Evolutionary conservation across 768 basidiomycete genomes (phyloP).

Genomic region (Phaeotremella skinneri): DNA sequence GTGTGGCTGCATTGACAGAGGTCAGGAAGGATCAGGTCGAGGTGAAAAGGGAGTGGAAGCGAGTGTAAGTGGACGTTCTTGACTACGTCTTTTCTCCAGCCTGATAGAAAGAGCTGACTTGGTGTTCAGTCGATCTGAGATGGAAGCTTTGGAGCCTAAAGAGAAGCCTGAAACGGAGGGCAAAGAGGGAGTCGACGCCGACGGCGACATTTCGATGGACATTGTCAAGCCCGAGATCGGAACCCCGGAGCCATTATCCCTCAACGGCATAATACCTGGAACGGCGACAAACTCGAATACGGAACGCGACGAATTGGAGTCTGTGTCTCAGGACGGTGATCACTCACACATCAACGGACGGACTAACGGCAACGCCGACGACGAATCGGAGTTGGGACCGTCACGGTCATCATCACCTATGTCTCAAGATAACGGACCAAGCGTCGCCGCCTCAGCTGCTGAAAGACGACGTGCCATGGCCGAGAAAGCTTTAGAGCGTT

Average conservation of each 20-base stretch:
- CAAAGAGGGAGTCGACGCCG: slow-evolving; percentile 20
- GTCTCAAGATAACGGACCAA: slow-evolving; percentile 8
- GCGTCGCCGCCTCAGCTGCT: slow-evolving; percentile 12
- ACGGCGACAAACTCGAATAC: slow-evolving; percentile 14
- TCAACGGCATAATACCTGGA: slow-evolving; percentile 21
- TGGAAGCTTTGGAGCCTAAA: slow-evolving; percentile 43
- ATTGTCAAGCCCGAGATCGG: slow-evolving; percentile 28
- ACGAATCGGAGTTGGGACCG: slow-evolving; percentile 60
- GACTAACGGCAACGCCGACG: slow-evolving; percentile 17
- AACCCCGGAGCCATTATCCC: neutral
- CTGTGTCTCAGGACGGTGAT: slow-evolving; percentile 9
- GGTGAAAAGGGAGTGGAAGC: slow-evolving; percentile 82
- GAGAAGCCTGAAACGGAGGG: slow-evolving; percentile 23
- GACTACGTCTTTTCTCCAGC: neutral
- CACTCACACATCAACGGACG: slow-evolving; percentile 26
- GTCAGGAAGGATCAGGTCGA: slow-evolving; percentile 94
- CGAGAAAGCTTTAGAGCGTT: slow-evolving; percentile 36
- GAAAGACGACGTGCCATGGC: slow-evolving; percentile 41
- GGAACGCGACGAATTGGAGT: slow-evolving; percentile 36
- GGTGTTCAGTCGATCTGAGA: slow-evolving; percentile 44
- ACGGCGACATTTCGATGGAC: slow-evolving; percentile 44
- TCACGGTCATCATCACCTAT: slow-evolving; percentile 55
- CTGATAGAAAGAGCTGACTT: slow-evolving; percentile 4
- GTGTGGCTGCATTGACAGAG: slow-evolving; percentile 84
- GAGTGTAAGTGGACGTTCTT: slow-evolving; percentile 63